These are phyloP conservation scores for Rosa chinensis DNA, from an alignment of 306 rosid genomes.

Conservation along the genomic window DNA sequence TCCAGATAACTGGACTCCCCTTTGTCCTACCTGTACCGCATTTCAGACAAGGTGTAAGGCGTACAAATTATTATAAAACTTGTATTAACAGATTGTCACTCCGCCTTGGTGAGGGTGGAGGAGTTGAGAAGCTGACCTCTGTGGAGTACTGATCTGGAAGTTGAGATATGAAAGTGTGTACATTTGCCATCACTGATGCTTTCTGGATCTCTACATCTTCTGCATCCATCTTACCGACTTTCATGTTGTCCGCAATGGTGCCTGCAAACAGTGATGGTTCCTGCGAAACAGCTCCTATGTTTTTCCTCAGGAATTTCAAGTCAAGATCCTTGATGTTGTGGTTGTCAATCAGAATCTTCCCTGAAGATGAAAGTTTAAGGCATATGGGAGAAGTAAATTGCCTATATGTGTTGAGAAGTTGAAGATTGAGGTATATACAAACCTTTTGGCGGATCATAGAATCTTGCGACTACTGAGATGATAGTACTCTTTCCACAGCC, in stretches of 20 bases:
- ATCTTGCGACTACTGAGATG: slow-evolving; percentile 70
- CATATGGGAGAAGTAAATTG: background rate
- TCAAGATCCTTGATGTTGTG: slow-evolving; percentile 65
- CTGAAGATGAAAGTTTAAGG: slow-evolving; percentile 35
- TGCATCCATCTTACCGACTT: slow-evolving; percentile 70
- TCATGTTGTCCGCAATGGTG: slow-evolving; percentile 70
- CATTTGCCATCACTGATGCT: slow-evolving; percentile 78
- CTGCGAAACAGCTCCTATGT: slow-evolving; percentile 75
- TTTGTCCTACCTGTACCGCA: slow-evolving; percentile 64
- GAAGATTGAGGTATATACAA: background rate
- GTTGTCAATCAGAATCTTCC: slow-evolving; percentile 63
- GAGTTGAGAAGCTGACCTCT: slow-evolving; percentile 47
- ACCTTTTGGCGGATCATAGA: slow-evolving; percentile 76
- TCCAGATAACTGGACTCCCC: slow-evolving; percentile 87
- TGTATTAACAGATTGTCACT: background rate
- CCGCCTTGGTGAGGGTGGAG: background rate
- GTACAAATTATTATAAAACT: background rate
- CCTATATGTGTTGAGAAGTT: background rate
- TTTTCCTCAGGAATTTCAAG: slow-evolving; percentile 68
- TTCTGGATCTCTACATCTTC: slow-evolving; percentile 58
- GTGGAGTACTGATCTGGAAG: slow-evolving; percentile 76
- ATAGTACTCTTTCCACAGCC: slow-evolving; percentile 98
- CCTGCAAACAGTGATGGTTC: slow-evolving; percentile 80
- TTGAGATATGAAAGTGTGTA: slow-evolving; percentile 67
- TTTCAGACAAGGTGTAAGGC: background rate